Percentiles rank a stretch among this genome's conserved stretches.
Evolutionary conservation across 352 stramenopile species (phyloP).

Genomic region (Globisporangium acanthophoron): DNA sequence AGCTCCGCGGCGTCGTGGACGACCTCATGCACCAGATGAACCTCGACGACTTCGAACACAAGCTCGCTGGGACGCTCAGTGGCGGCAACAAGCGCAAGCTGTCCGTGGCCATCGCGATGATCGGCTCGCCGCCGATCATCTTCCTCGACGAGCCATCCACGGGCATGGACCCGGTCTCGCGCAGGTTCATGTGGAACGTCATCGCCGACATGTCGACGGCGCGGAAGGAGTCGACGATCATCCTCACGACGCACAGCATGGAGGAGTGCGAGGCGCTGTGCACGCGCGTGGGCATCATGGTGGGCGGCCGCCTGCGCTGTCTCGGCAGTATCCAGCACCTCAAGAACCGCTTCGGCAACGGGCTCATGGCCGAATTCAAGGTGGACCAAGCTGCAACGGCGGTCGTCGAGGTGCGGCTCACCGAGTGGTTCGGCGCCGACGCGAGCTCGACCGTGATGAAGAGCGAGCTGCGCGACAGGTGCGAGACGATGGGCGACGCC

Average conservation of each 20-base stretch:
- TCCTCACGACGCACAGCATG: conserved; percentile 94
- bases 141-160: conserved; percentile 96
- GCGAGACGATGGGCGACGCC: conserved; percentile 35
- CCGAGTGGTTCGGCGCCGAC: conserved; percentile 20
- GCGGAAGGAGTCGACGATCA: conserved; percentile 53
- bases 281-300: conserved; percentile 92
- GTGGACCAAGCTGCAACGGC: conserved; percentile 26
- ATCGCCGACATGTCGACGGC: conserved; percentile 76
- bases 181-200: conserved; percentile 95
- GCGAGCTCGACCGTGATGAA: conserved; percentile 17
- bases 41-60: conserved; percentile 44
- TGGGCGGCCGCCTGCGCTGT: conserved; percentile 59
- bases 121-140: conserved; percentile 92
- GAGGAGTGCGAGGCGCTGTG: conserved; percentile 71
- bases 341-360: conserved; percentile 95
- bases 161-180: conserved; percentile 92
- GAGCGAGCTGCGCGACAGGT: conserved; percentile 37
- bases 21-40: conserved; percentile 67
- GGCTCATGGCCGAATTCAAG: conserved; percentile 88
- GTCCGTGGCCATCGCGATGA: conserved; percentile 91
- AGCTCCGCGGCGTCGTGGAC: conserved; percentile 46
- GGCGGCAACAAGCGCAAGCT: conserved; percentile 97
- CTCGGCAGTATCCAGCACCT: conserved; percentile 91
- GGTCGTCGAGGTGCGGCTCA: conserved; percentile 29
- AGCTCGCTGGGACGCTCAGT: conserved; percentile 48